Evolutionary conservation across 2,329 filamentous ascomycete species (phyloP), one percentile per base, ranked within the genome.

Genomic region (Epicoccum sorghinum): DNA sequence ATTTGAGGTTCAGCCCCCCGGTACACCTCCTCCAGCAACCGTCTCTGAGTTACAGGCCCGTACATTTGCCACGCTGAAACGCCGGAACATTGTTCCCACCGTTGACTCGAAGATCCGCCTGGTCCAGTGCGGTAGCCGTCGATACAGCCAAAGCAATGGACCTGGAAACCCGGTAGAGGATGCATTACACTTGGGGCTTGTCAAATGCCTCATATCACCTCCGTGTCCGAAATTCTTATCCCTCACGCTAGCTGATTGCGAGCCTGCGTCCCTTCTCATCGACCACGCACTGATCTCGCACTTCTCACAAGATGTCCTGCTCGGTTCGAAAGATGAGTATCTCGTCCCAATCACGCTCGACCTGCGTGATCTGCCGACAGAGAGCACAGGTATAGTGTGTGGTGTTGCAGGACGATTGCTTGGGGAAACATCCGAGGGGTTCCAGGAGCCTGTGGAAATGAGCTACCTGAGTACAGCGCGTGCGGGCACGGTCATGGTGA

Each of bases 321-420:
- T 96, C 0, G 92, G 91, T 10, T 84, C 88, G 57, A 90, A 85
- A 41, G 86, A 86, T 47, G 87, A 87, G 61, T 86, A 85, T 54
- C 81, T 93, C 30, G 86, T 96, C 1, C 92, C 95, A 1, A 95
- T 99, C 64, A 93, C 92, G 54, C 82, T 99, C 3, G 91, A 98
- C 66, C 82, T 99, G 24, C 86, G 85, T 18, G 86, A 86, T 37
- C 79, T 98, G 36, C 90, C 93, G 0, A 82, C 93, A 37, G 91
- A 96, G 73, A 92, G 91, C 7, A 96, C 93, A 0, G 93, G 93
- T 22, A 97, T 99, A 53, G 91, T 99, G 3, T 97, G 93, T 64
- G 93, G 95, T 25, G 91, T 99, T 2, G 93, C 93, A 0, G 91
- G 92, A 24, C 84, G 87, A 49, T 80, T 98, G 25, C 89, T 92